phyloP scores from a whole-genome alignment of 805 yeast species.

The Saccharomycopsis capsularis region DNA sequence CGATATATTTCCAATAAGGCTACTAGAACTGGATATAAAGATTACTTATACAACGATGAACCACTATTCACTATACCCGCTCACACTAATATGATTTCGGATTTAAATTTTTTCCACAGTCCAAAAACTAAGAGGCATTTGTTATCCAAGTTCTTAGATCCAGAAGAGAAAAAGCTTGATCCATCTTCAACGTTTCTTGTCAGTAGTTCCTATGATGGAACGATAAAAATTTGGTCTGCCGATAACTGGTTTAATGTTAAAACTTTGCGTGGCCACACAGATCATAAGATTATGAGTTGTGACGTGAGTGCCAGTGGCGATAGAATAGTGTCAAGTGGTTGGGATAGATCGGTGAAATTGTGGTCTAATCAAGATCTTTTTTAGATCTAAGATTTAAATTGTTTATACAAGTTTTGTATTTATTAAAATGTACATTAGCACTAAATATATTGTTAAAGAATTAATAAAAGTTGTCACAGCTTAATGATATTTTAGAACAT shows the following conservation, averaged over 20 bases:
- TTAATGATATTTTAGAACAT: too few species aligned
- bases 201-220: constrained; percentile 67
- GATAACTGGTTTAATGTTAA: constrained; percentile 62
- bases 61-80: constrained; percentile 51
- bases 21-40: constrained; percentile 13
- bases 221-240: constrained; percentile 53
- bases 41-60: constrained; percentile 12
- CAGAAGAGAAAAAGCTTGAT: constrained; percentile 28
- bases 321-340: constrained; percentile 57
- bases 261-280: constrained; percentile 51
- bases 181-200: constrained; percentile 43
- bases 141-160: constrained; percentile 28
- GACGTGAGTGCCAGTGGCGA: constrained; percentile 43
- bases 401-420: too few species aligned
- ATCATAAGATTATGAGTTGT: constrained; percentile 59
- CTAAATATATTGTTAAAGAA: too few species aligned
- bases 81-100: constrained; percentile 67
- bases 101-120: constrained; percentile 43
- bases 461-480: too few species aligned
- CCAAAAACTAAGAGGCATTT: too few species aligned
- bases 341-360: constrained; percentile 75
- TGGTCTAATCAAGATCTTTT: constrained; percentile 24
- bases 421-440: too few species aligned
- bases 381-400: neutral
- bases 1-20: constrained; percentile 37